These are phyloP conservation scores for Calonectria honghensis DNA, from an alignment of 2,329 filamentous ascomycete species.

Conservation along the genomic window DNA sequence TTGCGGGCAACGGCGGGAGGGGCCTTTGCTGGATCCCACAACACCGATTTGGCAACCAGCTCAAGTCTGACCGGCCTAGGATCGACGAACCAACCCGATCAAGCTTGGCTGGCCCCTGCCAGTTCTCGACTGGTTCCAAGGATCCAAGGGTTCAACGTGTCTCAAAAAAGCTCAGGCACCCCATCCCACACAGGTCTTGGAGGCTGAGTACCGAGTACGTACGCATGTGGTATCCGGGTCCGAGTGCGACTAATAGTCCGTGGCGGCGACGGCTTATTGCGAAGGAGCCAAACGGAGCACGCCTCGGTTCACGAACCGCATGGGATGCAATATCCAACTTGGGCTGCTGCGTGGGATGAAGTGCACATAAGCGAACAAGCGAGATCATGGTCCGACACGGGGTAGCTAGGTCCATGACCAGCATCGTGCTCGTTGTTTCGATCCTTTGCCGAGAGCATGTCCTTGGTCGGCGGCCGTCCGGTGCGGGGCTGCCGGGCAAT, in stretches of 20 bases:
- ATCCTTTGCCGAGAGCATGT: conserved; percentile 27
- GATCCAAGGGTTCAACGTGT: conserved; percentile 39
- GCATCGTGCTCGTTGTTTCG: conserved; percentile 17
- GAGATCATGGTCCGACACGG: conserved; percentile 32
- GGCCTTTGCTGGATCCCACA: conserved; percentile 37
- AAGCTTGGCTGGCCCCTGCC: conserved; percentile 45
- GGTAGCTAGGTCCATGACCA: conserved; percentile 9
- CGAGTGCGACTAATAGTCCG: not conserved
- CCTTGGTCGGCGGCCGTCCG: conserved; percentile 27
- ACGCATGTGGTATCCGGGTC: conserved; percentile 10
- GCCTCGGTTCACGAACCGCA: conserved; percentile 29
- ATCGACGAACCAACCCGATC: conserved; percentile 50
- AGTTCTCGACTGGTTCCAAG: conserved; percentile 41
- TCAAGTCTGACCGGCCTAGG: conserved; percentile 46
- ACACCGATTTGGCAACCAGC: conserved; percentile 47
- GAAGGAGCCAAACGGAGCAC: conserved; percentile 15
- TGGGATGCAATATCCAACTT: conserved; percentile 23
- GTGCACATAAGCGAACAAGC: conserved; percentile 30
- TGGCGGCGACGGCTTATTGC: conserved; percentile 26
- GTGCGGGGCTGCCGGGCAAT: conserved; percentile 28
- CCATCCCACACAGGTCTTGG: conserved; percentile 32
- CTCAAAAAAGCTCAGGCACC: conserved; percentile 29
- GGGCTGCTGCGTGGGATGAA: conserved; percentile 31
- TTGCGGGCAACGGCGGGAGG: conserved; percentile 22
- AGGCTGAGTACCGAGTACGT: conserved; percentile 28